Conservation (phyloP, 208 protist species). For the Trypanosomatidae sp. region DNA sequence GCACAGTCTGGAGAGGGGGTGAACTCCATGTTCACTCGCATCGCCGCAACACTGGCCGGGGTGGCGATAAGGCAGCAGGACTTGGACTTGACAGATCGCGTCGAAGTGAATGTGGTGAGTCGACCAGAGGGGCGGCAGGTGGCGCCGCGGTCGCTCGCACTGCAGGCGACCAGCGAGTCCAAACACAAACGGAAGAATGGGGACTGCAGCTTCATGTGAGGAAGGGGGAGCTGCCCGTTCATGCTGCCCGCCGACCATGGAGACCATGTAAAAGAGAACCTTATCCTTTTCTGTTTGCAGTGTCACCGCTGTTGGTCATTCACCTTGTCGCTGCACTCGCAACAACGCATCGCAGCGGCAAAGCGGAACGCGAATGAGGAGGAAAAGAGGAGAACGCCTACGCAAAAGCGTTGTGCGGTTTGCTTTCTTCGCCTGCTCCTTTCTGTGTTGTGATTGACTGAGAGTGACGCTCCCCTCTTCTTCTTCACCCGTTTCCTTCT, state of each 20-base stretch:
- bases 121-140: slow-evolving; percentile 34
- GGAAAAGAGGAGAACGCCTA: background rate
- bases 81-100: slow-evolving; percentile 59
- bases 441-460: background rate
- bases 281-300: background rate
- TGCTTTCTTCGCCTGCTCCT: background rate
- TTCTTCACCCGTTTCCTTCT: background rate
- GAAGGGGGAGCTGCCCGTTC: background rate
- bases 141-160: slow-evolving; percentile 12
- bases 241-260: background rate
- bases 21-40: slow-evolving; percentile 70
- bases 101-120: slow-evolving; percentile 50
- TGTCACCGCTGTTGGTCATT: slow-evolving; percentile 1
- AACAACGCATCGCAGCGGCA: background rate
- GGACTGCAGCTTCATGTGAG: slow-evolving; percentile 52
- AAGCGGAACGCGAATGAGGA: background rate
- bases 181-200: slow-evolving; percentile 36
- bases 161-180: slow-evolving; percentile 13
- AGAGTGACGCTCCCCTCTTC: background rate
- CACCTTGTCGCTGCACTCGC: background rate
- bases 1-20: slow-evolving; percentile 93
- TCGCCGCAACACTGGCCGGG: slow-evolving; percentile 88
- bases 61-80: slow-evolving; percentile 73
- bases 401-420: background rate
- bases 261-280: background rate